Base-by-base conservation (phyloP, 805 yeast species). In the Saccharomycopsis vini region DNA sequence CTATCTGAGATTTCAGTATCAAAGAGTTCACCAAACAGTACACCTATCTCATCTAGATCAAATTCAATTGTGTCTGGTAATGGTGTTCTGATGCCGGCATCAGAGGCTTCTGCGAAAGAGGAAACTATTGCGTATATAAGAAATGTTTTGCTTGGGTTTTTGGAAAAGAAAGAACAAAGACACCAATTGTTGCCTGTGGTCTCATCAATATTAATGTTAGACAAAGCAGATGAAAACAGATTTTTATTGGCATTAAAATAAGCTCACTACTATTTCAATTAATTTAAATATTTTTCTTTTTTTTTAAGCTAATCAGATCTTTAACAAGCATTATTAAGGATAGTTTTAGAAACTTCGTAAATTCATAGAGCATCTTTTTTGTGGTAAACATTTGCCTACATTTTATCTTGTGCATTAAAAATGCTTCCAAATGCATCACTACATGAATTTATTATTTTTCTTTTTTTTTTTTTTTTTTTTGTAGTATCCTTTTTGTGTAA, bases 121-220 rank as follows among this genome's bases (percentile, higher is more conserved):
- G 50, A 46, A 38, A 81, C 77, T 53, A 68, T 81, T 18, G 85
- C 94, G 10, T 90, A 90, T 58, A 70, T 88, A 41, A 85, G 84
- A 59, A 92, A 92, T 57, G 96, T 90, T 2, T 61, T 90, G n/a
- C 64, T 90, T 2, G 97, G 97, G 2, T 92, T 83, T 58, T 62
- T 92, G 43, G 96, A 89, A 56, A 95, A 85, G 57, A 83, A 74
- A 56, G 98, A 90, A n/a, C 97, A 89, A 61, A 71, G 97, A 47
- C 77, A 71, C 23, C 86, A 80, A 59, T 69, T 90, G 35, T 64
- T 92, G 26, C 97, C 97, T 0, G 97, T 92, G 5, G 67, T 90
- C 20, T 74, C 89, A 39, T 78, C 85, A 51, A 61, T 90, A 41
- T 70, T 90, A 47, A 76, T 78, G 43, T 64, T 90, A 56, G 75